These are phyloP conservation scores for Fusarium setosum DNA, from an alignment of 2,329 filamentous ascomycete genomes.

Conservation along the genomic window DNA sequence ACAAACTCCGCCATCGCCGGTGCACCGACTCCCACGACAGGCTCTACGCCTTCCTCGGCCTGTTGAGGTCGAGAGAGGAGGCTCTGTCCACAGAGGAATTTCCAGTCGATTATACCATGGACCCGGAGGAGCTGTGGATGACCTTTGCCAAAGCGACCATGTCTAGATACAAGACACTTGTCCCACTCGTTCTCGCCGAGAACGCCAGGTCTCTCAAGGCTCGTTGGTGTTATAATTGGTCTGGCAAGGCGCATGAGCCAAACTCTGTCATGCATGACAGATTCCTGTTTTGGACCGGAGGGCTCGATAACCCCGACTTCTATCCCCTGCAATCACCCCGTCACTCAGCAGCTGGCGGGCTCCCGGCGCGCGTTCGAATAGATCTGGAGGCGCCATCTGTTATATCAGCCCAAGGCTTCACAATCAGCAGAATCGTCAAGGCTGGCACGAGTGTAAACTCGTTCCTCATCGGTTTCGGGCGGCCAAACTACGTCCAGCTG, in stretches of 20 bases:
- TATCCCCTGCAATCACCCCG: conserved; percentile 10
- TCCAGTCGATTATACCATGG: conserved; percentile 14
- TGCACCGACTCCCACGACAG: conserved; percentile 13
- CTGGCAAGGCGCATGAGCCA: conserved; percentile 1
- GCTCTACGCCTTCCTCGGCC: conserved; percentile 13
- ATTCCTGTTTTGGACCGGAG: conserved; percentile 14
- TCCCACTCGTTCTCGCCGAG: conserved; percentile 10
- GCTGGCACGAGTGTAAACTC: conserved; percentile 1
- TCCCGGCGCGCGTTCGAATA: conserved; percentile 5
- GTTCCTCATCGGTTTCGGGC: conserved; percentile 3
- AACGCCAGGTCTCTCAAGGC: not conserved
- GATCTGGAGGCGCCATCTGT: conserved; percentile 7
- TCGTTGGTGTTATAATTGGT: conserved; percentile 18
- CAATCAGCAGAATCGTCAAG: conserved; percentile 1
- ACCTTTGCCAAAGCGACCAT: conserved; percentile 9
- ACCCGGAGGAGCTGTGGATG: conserved; percentile 7
- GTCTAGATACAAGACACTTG: conserved; percentile 16
- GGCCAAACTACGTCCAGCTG: conserved; percentile 16
- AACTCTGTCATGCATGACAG: not conserved
- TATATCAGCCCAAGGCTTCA: conserved; percentile 9
- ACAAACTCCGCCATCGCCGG: conserved; percentile 17
- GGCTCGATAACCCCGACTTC: conserved; percentile 9
- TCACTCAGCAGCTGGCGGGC: conserved; percentile 11
- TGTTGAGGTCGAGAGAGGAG: not conserved
- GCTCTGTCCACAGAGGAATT: not conserved